Percentiles rank a stretch among this genome's conserved stretches.
These are phyloP conservation scores for Danielia oregonensis DNA, from an alignment of 805 yeast genomes.

Conservation along the genomic window DNA sequence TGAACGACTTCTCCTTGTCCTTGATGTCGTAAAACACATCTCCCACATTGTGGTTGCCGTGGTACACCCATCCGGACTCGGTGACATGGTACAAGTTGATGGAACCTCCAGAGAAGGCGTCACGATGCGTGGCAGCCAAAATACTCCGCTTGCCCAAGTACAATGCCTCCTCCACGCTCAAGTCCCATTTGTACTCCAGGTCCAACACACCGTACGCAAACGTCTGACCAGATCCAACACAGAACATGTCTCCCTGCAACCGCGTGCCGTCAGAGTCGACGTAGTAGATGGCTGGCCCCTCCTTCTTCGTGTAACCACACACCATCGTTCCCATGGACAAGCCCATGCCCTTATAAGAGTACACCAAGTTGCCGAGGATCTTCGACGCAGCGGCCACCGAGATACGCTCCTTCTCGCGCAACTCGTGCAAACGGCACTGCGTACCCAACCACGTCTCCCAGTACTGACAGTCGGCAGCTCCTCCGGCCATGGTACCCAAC, in stretches of 20 bases:
- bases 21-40: conserved; percentile 88
- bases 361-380: conserved; percentile 84
- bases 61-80: conserved; percentile 91
- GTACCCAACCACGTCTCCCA: conserved; percentile 99
- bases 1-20: conserved; percentile 83
- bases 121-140: conserved; percentile 97
- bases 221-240: conserved; percentile 99
- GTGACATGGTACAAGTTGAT: conserved; percentile 90
- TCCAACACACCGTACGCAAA: conserved; percentile 98
- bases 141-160: conserved; percentile 93
- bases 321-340: conserved; percentile 99
- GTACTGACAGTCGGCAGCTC: conserved; percentile 98
- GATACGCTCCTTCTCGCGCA: conserved; percentile 91
- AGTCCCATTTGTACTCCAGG: conserved; percentile 87
- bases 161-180: conserved; percentile 88
- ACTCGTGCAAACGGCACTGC: conserved; percentile 92
- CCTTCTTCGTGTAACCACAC: conserved; percentile 93
- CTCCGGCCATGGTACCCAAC: conserved; percentile 98
- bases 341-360: conserved; percentile 97
- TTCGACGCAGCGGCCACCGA: conserved; percentile 96
- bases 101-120: conserved; percentile 97
- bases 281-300: conserved; percentile 92
- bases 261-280: conserved; percentile 98
- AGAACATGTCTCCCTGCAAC: conserved; percentile 88
- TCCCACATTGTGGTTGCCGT: conserved; percentile 93